Evolutionary conservation across 805 yeast genomes (phyloP).

Genomic region (Ogataea angusta): DNA sequence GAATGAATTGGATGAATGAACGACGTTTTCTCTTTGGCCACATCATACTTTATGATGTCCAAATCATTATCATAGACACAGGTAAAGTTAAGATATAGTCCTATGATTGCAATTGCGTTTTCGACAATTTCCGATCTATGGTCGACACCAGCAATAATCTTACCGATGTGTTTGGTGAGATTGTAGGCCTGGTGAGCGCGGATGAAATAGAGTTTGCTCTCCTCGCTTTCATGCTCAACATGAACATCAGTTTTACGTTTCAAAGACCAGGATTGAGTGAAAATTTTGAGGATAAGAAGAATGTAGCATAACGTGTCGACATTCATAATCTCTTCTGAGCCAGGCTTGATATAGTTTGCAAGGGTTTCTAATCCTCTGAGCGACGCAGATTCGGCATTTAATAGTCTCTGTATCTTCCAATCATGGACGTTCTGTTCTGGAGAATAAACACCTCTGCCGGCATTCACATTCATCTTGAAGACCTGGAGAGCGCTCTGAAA

Average conservation of each 20-base stretch:
- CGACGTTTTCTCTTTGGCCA: conserved; percentile 48
- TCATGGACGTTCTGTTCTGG: conserved; percentile 3
- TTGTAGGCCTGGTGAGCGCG: conserved; percentile 26
- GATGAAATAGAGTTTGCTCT: conserved; percentile 48
- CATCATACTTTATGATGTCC: conserved; percentile 32
- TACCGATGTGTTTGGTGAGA: conserved; percentile 26
- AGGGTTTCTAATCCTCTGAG: conserved; percentile 23
- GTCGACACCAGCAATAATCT: conserved; percentile 23
- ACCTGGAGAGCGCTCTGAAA: conserved; percentile 33
- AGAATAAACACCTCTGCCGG: conserved; percentile 9
- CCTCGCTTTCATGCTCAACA: conserved; percentile 54
- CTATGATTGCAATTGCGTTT: conserved; percentile 36
- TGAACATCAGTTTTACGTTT: conserved; percentile 65
- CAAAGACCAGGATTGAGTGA: conserved; percentile 57
- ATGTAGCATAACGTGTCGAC: conserved; percentile 35
- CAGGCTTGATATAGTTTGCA: conserved; percentile 26
- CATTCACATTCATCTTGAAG: conserved; percentile 5
- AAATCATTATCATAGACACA: conserved; percentile 27
- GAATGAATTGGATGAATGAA: conserved; percentile 61
- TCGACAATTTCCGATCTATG: conserved; percentile 21
- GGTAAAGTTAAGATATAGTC: conserved; percentile 33
- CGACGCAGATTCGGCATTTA: conserved; percentile 13
- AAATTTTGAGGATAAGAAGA: conserved; percentile 46
- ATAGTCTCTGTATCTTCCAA: conserved; percentile 16
- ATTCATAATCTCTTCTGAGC: conserved; percentile 20